Evolutionary conservation across 225 moss, liverwort and hornwort species (phyloP), one percentile per base, ranked within the genome.

Genomic region (Bryoerythrophyllum caledonicum): DNA sequence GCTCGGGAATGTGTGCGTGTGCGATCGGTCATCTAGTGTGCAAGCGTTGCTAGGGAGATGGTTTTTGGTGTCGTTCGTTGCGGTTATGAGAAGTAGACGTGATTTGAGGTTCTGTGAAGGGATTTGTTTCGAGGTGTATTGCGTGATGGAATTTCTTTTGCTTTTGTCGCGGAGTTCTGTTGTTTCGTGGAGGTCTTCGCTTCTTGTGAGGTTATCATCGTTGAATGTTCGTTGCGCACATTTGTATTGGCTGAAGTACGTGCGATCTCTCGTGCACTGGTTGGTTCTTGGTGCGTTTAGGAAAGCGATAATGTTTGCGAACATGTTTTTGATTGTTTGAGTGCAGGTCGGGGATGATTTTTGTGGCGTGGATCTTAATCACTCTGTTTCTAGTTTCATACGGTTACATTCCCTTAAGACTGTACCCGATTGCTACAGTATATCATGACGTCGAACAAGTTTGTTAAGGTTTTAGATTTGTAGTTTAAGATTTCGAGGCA

Each of bases 321-420:
- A 15, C 23, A 35, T 63, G 32, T 2, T 62, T n/a, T 74, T 52
- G 38, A 54, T 37, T 24, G 24, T 73, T 32, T 63, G 51, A 7
- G 74, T 35, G 48, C 16, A 23, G 21, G 35, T 49, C 34, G 34
- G 11, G 51, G 73, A 35, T 10, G 0, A 9, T 10, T 60, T 34
- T 34, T 16, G 34, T 62, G 63, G 74, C 17, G 52, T 63, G 35
- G 20, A 23, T 15, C 25, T 12, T 4, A 15, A 44, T 21, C 9
- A 10, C 73, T 62, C 52, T 63, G 60, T 60, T 74, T 24, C 24
- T 51, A 35, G 35, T 73, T 72, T 62, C 3, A 6, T 73, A 37
- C 16, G 16, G 10, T 44, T 38, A 27, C 23, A 49, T 64, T 74
- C 13, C 8, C 40, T 12, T 53, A 19, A 27, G 40, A 37, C 27